Evolutionary conservation across 2,329 filamentous ascomycete genomes (phyloP).

Genomic region (Pseudocercospora fuligena): DNA sequence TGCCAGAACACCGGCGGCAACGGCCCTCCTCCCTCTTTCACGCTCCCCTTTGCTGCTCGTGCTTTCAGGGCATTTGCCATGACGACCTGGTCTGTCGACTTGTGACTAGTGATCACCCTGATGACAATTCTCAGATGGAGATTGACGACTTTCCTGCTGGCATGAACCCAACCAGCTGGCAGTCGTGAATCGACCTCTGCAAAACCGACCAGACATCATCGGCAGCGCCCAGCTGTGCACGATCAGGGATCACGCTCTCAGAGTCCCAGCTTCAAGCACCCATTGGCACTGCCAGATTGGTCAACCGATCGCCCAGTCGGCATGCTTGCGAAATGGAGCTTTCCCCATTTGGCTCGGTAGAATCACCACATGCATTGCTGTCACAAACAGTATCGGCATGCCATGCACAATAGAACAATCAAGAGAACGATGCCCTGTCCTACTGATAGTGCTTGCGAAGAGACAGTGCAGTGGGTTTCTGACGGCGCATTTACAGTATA

Average conservation of each 20-base stretch:
- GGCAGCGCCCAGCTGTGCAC: not conserved
- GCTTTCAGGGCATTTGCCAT: not conserved
- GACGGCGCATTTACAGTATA: too few species aligned
- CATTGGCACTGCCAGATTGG: constrained; percentile 9
- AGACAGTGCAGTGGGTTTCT: too few species aligned
- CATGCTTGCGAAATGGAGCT: constrained; percentile 7
- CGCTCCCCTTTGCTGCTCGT: not conserved
- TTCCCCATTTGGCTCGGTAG: not conserved
- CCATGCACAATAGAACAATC: not conserved
- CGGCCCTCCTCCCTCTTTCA: not conserved
- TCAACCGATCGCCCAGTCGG: constrained; percentile 2
- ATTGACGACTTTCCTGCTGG: not conserved
- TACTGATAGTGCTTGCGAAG: not conserved
- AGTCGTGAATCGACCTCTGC: not conserved
- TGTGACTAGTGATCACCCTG: not conserved
- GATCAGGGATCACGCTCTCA: not conserved
- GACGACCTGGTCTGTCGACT: not conserved
- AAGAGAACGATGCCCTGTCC: not conserved
- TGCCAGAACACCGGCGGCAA: not conserved
- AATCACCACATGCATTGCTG: not conserved
- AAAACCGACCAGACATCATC: not conserved
- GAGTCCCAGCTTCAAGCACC: not conserved
- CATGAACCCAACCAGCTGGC: not conserved
- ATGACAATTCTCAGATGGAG: constrained; percentile 1
- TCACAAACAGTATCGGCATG: not conserved